A percentile compares a stretch with the other conserved stretches of the same genome.
phyloP scores from a whole-genome alignment of 805 yeast genomes.

The Saccharomycopsis schoenii region DNA sequence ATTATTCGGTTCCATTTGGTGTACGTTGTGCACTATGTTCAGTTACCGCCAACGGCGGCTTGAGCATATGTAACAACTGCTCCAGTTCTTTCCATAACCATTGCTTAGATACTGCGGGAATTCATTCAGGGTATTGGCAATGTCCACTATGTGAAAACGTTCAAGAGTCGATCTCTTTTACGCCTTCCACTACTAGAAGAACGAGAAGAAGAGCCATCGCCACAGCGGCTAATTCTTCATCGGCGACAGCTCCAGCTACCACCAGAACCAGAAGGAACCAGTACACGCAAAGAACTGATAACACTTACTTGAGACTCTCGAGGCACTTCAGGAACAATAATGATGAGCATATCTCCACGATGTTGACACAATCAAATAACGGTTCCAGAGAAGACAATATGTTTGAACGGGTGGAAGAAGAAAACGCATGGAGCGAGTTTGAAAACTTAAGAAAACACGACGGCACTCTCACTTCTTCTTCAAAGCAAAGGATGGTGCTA shows the following conservation, averaged over 20 bases:
- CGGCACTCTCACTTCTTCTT: background rate
- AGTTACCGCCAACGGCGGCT: conserved; percentile 11
- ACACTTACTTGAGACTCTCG: conserved; percentile 3
- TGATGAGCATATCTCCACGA: background rate
- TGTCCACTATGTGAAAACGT: conserved; percentile 43
- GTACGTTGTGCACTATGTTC: conserved; percentile 7
- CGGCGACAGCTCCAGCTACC: background rate
- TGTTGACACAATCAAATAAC: background rate
- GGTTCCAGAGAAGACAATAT: background rate
- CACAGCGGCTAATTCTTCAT: too few relatives aligned
- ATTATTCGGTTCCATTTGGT: conserved; percentile 7
- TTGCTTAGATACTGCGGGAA: conserved; percentile 29
- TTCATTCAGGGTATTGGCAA: conserved; percentile 27
- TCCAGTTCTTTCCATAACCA: conserved; percentile 27
- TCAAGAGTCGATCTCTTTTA: conserved; percentile 24
- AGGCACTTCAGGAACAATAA: conserved; percentile 1
- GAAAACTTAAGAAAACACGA: conserved; percentile 7
- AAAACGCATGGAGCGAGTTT: conserved; percentile 15
- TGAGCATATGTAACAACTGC: conserved; percentile 17
- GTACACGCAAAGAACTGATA: conserved; percentile 4
- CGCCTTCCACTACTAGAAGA: background rate
- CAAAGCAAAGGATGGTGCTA: background rate
- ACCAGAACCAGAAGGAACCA: conserved; percentile 6
- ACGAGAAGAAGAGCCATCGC: background rate
- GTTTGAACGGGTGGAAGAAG: conserved; percentile 18